These are phyloP conservation scores for Ganoderma multipileum DNA, from an alignment of 1,284 basidiomycete species.

Conservation along the genomic window DNA sequence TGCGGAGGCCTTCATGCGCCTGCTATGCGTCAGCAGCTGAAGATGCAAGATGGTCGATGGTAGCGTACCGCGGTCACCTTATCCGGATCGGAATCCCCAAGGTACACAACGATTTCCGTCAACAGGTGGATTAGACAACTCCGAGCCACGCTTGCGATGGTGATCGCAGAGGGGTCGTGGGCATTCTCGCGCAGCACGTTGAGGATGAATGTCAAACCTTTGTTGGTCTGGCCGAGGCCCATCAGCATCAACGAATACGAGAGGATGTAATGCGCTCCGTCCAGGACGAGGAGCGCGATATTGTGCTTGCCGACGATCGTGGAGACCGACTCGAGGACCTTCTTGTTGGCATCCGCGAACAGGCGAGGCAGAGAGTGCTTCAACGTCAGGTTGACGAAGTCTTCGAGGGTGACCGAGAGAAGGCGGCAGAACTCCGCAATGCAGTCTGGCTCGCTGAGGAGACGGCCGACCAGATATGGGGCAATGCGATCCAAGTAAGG, in stretches of 20 bases:
- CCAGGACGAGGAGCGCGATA: slow-evolving; percentile 65
- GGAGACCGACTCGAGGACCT: slow-evolving; percentile 50
- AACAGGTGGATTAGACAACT: slow-evolving; percentile 74
- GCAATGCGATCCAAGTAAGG: slow-evolving; percentile 78
- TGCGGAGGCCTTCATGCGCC: slow-evolving; percentile 69
- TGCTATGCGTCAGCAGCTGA: slow-evolving; percentile 35
- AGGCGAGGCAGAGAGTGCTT: slow-evolving; percentile 74
- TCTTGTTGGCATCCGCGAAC: slow-evolving; percentile 65
- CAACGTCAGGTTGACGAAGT: slow-evolving; percentile 76
- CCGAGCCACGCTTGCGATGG: slow-evolving; percentile 61
- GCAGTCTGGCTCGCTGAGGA: slow-evolving; percentile 64
- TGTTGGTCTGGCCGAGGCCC: slow-evolving; percentile 56
- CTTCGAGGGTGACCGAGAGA: slow-evolving; percentile 57
- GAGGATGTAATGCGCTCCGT: slow-evolving; percentile 70
- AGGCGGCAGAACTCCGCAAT: slow-evolving; percentile 71
- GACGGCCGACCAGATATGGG: slow-evolving; percentile 66
- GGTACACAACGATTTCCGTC: slow-evolving; percentile 74
- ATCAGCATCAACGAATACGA: slow-evolving; percentile 75
- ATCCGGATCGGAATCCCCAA: slow-evolving; percentile 70
- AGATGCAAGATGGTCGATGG: slow-evolving; percentile 28
- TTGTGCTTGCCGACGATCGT: slow-evolving; percentile 46
- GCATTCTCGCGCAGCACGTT: slow-evolving; percentile 53
- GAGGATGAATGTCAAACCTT: slow-evolving; percentile 69
- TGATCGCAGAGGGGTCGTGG: slow-evolving; percentile 45
- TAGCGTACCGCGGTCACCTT: slow-evolving; percentile 49